Percentiles rank a stretch among this genome's conserved stretches.
phyloP scores from a whole-genome alignment of 768 basidiomycete species.

The Daedaleopsis nitida region DNA sequence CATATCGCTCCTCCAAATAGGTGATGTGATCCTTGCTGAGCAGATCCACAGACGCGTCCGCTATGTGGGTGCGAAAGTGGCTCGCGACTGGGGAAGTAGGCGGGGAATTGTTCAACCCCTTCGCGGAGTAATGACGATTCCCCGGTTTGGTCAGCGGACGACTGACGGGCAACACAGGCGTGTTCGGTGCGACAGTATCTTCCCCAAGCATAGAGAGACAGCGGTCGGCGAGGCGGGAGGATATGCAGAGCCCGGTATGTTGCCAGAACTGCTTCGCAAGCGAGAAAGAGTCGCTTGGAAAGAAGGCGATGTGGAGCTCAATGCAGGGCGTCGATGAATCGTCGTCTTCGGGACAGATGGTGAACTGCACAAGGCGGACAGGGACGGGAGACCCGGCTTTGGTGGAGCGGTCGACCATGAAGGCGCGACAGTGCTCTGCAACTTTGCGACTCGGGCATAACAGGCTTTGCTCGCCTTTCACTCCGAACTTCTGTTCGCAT shows the following conservation, averaged over 20 bases:
- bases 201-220: constrained; percentile 72
- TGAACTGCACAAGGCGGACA: constrained; percentile 66
- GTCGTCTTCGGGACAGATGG: constrained; percentile 64
- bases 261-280: constrained; percentile 95
- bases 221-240: constrained; percentile 82
- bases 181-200: constrained; percentile 16
- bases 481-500: constrained; percentile 78
- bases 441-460: constrained; percentile 73
- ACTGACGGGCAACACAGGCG: constrained; percentile 15
- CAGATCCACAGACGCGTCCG: constrained; percentile 38
- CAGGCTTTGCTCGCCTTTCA: constrained; percentile 71
- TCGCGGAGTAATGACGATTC: constrained; percentile 63
- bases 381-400: constrained; percentile 45
- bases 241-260: constrained; percentile 88
- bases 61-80: neutral
- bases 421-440: constrained; percentile 76
- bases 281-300: constrained; percentile 58
- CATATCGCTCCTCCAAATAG: constrained; percentile 95
- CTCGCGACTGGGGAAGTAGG: constrained; percentile 14
- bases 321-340: constrained; percentile 37
- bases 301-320: constrained; percentile 83
- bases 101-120: constrained; percentile 25
- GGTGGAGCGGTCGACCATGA: constrained; percentile 57
- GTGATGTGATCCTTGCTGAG: constrained; percentile 63
- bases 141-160: constrained; percentile 44